Evolutionary conservation across 2,329 filamentous ascomycete genomes (phyloP), one percentile per base, ranked within the genome.

Genomic region (Hypoxylon sp.): DNA sequence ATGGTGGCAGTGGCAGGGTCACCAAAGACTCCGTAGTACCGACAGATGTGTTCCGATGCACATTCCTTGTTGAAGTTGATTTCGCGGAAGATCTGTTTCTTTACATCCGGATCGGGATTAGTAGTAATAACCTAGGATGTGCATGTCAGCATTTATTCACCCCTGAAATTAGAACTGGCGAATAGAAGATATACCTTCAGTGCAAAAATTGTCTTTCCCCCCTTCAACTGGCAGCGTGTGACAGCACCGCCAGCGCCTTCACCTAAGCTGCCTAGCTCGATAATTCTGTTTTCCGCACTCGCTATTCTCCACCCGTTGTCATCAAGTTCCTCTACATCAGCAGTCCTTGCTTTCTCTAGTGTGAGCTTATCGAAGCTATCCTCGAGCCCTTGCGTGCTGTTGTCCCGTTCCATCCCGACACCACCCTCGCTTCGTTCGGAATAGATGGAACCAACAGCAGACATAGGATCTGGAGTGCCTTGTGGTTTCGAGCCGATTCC

Each of bases 21-120:
- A 79, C 97, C 93, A 79, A 98, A 99, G 44, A 95, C 95, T 71
- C 96, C 96, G 77, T 98, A 99, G 82, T 99, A 99, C 71, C 92
- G 90, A 82, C 96, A 99, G 76, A 99, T 99, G 80, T 98, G 94
- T 67, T 96, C 92, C 3, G 94, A 98, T 5, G 93, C 94, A 79
- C 96, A 98, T 73, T 94, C 93, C 82, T 98, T 98, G 86, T 99
- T 99, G 86, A 98, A 99, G 69, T 93, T 93, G 59, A 99, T 86
- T 80, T 99, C 96, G 77, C 96, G 92, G 67, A 98, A 89, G 75
- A 99, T 99, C 81, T 99, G 96, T 80, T 97, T 98, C 86, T 98
- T 98, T 69, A 98, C 94, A 78, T 98, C 95, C 11, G 96, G 95
- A 75, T 99, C 96, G 1, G 96, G 96, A 78, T 98, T 97, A 35